Evolutionary conservation across 441 rosid species (phyloP).

Genomic region (Daphne laureola): DNA sequence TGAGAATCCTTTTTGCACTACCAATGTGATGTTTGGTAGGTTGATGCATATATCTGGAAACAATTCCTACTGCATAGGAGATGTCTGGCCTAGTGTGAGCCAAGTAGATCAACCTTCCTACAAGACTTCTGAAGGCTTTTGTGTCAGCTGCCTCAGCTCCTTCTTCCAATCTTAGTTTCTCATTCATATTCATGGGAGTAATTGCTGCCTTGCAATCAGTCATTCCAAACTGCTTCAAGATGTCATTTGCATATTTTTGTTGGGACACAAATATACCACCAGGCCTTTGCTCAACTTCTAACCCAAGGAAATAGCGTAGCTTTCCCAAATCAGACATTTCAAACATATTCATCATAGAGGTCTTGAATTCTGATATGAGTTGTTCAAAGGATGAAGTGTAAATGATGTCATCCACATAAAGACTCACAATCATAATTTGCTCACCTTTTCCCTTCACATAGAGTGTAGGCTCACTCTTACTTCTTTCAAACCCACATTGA

Average conservation of each 20-base stretch:
- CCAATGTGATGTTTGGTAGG: background rate
- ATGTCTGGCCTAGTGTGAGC: background rate
- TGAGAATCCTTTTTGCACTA: background rate
- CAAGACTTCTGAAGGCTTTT: no score
- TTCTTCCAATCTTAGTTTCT: background rate
- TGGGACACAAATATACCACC: background rate
- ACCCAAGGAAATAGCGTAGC: background rate
- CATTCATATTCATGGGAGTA: background rate
- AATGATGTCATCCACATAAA: background rate
- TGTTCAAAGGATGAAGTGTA: background rate
- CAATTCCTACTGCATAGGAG: background rate
- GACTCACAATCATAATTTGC: background rate
- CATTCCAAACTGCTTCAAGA: background rate
- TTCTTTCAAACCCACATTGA: background rate
- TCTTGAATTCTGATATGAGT: background rate
- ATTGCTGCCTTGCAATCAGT: background rate
- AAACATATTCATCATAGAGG: background rate
- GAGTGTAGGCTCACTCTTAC: background rate
- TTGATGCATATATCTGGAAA: constrained; percentile 2
- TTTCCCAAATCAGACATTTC: background rate
- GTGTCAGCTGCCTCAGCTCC: no score
- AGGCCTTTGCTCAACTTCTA: background rate
- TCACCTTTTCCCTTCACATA: background rate
- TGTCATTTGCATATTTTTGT: background rate
- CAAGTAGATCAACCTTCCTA: background rate